Percentiles rank a stretch among this genome's conserved stretches.
These are phyloP conservation scores for Petasospora fabianii DNA, from an alignment of 1,139 yeast genomes.

Conservation along the genomic window DNA sequence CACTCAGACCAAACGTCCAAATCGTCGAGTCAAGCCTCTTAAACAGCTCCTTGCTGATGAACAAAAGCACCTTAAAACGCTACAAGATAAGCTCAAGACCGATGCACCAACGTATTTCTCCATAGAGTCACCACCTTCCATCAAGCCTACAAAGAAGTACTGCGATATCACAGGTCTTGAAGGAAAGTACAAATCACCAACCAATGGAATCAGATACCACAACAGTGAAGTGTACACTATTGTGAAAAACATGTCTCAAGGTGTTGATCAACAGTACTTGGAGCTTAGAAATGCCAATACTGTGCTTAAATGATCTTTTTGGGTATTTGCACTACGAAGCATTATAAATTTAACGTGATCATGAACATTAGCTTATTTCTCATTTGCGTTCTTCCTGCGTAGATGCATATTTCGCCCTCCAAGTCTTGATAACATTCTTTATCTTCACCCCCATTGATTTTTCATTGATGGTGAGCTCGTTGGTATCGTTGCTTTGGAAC, in stretches of 20 bases:
- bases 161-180: slow-evolving; percentile 93
- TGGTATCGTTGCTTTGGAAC: slow-evolving; percentile 33
- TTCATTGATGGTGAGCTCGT: slow-evolving; percentile 18
- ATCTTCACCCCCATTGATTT: slow-evolving; percentile 15
- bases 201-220: slow-evolving; percentile 73
- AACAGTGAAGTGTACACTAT: slow-evolving; percentile 81
- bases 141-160: slow-evolving; percentile 75
- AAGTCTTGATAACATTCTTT: slow-evolving; percentile 9
- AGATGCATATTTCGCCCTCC: slow-evolving; percentile 4
- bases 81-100: slow-evolving; percentile 27
- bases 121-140: slow-evolving; percentile 83
- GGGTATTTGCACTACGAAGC: not conserved
- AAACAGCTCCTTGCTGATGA: slow-evolving; percentile 80
- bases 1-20: slow-evolving; percentile 45
- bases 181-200: slow-evolving; percentile 72
- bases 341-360: slow-evolving; percentile 2
- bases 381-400: not conserved
- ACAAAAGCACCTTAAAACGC: slow-evolving; percentile 51
- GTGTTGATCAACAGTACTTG: slow-evolving; percentile 90
- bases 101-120: slow-evolving; percentile 49
- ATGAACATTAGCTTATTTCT: not conserved
- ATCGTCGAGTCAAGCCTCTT: slow-evolving; percentile 68
- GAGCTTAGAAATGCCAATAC: slow-evolving; percentile 88
- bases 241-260: slow-evolving; percentile 78
- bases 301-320: slow-evolving; percentile 47